phyloP scores from a whole-genome alignment of 1,139 yeast species.

The Blastobotrys illinoisensis region DNA sequence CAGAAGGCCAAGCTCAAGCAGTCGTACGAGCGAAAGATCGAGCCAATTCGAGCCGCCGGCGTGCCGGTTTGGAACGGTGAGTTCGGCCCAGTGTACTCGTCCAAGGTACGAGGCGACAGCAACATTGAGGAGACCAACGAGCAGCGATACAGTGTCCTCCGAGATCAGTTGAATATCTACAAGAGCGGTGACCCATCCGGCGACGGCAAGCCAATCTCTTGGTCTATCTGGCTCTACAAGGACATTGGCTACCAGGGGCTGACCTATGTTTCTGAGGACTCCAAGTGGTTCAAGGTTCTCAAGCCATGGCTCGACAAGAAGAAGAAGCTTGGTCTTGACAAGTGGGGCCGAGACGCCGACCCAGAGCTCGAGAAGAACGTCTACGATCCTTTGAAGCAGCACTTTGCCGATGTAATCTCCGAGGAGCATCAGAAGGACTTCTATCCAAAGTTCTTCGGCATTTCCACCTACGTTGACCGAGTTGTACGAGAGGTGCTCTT shows the following conservation, averaged over 20 bases:
- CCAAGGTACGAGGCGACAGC: conserved; percentile 38
- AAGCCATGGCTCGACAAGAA: conserved; percentile 40
- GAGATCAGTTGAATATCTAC: conserved; percentile 42
- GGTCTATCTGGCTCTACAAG: conserved; percentile 50
- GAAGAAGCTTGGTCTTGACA: conserved; percentile 41
- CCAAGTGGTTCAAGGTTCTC: conserved; percentile 40
- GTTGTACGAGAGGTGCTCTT: conserved; percentile 40
- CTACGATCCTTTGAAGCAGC: conserved; percentile 34
- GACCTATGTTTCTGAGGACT: conserved; percentile 40
- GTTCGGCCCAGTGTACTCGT: conserved; percentile 46
- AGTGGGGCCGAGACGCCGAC: conserved; percentile 45
- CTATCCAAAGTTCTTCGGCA: conserved; percentile 39
- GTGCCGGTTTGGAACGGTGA: conserved; percentile 52
- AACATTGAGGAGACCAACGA: conserved; percentile 36
- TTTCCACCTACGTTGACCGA: conserved; percentile 35
- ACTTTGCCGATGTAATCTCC: conserved; percentile 38
- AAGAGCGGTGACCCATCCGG: conserved; percentile 42
- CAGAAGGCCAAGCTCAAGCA: conserved; percentile 32
- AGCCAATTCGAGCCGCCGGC: conserved; percentile 35
- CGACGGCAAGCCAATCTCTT: conserved; percentile 39
- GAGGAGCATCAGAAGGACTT: conserved; percentile 34
- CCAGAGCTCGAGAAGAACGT: conserved; percentile 33
- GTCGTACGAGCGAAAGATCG: conserved; percentile 40
- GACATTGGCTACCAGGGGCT: conserved; percentile 47
- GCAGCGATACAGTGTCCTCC: conserved; percentile 39